Evolutionary conservation across 805 yeast genomes (phyloP), one percentile per base, ranked within the genome.

Genomic region (Dipodascus albidus): DNA sequence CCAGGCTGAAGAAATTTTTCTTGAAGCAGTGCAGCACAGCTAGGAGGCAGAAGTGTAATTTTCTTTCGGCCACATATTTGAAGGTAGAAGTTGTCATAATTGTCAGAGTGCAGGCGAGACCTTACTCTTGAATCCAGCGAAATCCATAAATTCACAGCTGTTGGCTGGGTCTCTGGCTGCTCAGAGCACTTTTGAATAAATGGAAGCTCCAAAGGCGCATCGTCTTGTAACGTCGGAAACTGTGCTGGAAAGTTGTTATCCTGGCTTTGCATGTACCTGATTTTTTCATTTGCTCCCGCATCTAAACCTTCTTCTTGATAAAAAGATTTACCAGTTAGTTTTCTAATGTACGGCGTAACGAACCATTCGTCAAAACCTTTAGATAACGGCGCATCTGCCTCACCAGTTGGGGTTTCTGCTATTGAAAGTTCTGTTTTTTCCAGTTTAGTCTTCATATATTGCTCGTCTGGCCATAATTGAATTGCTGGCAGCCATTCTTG

Each of bases 81-180:
- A 4, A 62, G 57, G 54, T 66, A 70, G 4, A 70, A 57, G 50
- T 70, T 70, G 54, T 70, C 74, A 54, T 66, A 70, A 50, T 67
- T 69, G 59, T 67, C 71, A 49, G 58, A 62, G 54, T 67, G 71
- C 23, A 67, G 64, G 3, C 71, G 55, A 3, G 71, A 67, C 15
- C 44, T 38, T 1, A 60, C 59, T 22, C 69, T 64, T 24, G 64
- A 55, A 6, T 52, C 42, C 31, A 60, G 58, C 20, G 73, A 73
- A 14, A 70, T 64, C 74, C 74, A 70, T 47, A 70, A 24, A 50
- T 70, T 70, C n/a, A 67, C 65, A 1, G 73, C 72, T 24, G 65
- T 67, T 9, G 70, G 44, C 9, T 58, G 62, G 4, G 60, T 55
- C 15, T 60, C 57, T 1, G 58, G 60, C 31, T 60, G 57, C n/a